These are phyloP conservation scores for Thermothielavioides terrestris DNA, from an alignment of 495 filamentous ascomycete species.

Conservation along the genomic window DNA sequence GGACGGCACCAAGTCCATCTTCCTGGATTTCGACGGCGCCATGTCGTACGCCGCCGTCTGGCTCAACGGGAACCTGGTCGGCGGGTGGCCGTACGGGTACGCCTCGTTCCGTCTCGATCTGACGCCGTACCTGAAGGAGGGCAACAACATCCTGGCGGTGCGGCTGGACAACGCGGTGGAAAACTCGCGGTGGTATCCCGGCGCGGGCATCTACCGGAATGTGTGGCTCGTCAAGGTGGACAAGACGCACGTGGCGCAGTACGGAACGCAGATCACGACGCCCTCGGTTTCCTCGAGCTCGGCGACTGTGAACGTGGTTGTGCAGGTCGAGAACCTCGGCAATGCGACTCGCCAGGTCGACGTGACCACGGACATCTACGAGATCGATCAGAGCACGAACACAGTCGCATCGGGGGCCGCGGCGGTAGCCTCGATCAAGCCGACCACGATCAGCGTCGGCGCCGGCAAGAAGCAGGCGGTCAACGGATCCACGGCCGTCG, in stretches of 20 bases:
- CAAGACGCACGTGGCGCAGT: constrained; percentile 35
- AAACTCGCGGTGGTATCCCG: constrained; percentile 43
- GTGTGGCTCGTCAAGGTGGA: constrained; percentile 41
- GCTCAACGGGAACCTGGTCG: constrained; percentile 41
- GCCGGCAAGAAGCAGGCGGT: constrained; percentile 24
- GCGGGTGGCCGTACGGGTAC: constrained; percentile 46
- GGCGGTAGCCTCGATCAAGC: constrained; percentile 20
- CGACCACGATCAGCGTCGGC: constrained; percentile 16
- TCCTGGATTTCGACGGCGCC: constrained; percentile 41
- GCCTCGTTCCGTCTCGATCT: constrained; percentile 42
- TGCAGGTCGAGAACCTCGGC: constrained; percentile 33
- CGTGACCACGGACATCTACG: not conserved
- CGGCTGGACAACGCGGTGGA: constrained; percentile 38
- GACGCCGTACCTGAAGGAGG: constrained; percentile 33
- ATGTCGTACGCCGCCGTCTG: constrained; percentile 42
- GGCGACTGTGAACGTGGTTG: constrained; percentile 30
- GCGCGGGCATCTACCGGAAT: constrained; percentile 43
- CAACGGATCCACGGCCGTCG: constrained; percentile 27
- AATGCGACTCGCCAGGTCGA: not conserved
- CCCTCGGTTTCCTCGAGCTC: constrained; percentile 27
- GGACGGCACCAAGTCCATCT: constrained; percentile 33
- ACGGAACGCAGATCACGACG: constrained; percentile 39
- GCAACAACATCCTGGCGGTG: constrained; percentile 38
- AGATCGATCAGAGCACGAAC: constrained; percentile 17
- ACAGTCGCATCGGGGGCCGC: constrained; percentile 10